phyloP scores from a whole-genome alignment of 1,284 basidiomycete genomes.

The Coniferiporia sulphurascens region DNA sequence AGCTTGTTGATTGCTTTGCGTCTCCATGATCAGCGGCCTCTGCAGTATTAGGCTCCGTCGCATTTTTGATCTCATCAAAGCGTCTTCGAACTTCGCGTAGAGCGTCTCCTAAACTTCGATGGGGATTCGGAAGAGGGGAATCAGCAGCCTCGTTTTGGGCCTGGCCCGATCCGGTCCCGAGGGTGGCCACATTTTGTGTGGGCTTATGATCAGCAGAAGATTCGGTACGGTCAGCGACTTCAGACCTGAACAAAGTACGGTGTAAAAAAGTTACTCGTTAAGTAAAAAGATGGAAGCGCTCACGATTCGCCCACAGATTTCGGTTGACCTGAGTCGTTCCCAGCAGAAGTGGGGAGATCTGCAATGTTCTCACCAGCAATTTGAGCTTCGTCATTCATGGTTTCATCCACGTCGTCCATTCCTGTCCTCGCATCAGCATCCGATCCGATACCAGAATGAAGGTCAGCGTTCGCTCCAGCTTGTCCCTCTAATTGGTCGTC shows the following conservation, averaged over 20 bases:
- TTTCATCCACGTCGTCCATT: constrained; percentile 1
- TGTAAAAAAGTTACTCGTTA: background rate
- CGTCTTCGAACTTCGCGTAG: constrained; percentile 80
- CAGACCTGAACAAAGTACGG: background rate
- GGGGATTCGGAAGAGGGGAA: constrained; percentile 43
- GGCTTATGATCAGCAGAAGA: background rate
- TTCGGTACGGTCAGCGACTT: background rate
- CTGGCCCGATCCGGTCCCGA: background rate
- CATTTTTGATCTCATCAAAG: constrained; percentile 79
- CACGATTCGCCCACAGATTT: constrained; percentile 26
- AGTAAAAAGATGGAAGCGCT: background rate
- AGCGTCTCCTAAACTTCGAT: constrained; percentile 84
- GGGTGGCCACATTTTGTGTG: background rate
- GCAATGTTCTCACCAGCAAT: constrained; percentile 19
- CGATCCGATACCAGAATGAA: background rate
- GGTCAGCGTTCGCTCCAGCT: background rate
- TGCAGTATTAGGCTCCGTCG: constrained; percentile 35
- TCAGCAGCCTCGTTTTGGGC: background rate
- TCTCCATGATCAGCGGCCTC: constrained; percentile 26
- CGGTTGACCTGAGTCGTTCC: constrained; percentile 20
- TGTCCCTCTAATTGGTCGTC: constrained; percentile 22
- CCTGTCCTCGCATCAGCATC: constrained; percentile 15
- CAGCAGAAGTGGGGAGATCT: constrained; percentile 22
- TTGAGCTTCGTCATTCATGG: constrained; percentile 12
- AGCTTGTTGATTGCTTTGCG: constrained; percentile 43